Conservation (phyloP, 225 moss, liverwort and hornwort genomes). For the Neckera pumila region DNA sequence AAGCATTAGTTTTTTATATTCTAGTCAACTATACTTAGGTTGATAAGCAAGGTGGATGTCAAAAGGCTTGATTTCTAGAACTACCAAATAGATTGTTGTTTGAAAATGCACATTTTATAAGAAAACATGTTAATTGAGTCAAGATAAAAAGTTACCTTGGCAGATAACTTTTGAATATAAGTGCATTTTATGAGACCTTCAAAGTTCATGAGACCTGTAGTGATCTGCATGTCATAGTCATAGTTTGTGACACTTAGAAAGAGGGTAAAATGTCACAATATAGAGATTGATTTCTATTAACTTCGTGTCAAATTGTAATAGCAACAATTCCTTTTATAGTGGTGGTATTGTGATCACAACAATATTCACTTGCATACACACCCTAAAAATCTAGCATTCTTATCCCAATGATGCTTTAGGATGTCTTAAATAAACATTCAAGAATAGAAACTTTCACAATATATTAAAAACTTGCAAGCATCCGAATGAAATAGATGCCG, state of each 20-base stretch:
- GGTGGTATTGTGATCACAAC: neutral
- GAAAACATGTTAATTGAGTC: neutral
- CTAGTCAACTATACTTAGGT: neutral
- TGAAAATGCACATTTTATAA: neutral
- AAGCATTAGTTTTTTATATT: neutral
- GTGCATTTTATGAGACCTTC: constrained; percentile 70
- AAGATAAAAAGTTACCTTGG: constrained; percentile 38
- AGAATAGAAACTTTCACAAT: neutral
- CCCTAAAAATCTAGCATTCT: neutral
- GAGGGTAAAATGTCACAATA: neutral
- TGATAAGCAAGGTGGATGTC: neutral
- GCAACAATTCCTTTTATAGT: neutral
- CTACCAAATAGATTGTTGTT: neutral
- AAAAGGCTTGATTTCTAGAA: neutral
- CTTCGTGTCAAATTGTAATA: neutral
- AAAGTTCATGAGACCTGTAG: constrained; percentile 64
- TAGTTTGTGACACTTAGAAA: neutral
- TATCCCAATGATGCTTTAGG: neutral
- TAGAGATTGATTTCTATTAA: neutral
- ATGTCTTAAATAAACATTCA: neutral
- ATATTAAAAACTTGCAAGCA: neutral
- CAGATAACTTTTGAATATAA: constrained; percentile 74
- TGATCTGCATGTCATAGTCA: constrained; percentile 37
- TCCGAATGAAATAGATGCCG: neutral
- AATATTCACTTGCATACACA: neutral